Conservation (phyloP, 768 basidiomycete species). For the Phylloporus sp. region DNA sequence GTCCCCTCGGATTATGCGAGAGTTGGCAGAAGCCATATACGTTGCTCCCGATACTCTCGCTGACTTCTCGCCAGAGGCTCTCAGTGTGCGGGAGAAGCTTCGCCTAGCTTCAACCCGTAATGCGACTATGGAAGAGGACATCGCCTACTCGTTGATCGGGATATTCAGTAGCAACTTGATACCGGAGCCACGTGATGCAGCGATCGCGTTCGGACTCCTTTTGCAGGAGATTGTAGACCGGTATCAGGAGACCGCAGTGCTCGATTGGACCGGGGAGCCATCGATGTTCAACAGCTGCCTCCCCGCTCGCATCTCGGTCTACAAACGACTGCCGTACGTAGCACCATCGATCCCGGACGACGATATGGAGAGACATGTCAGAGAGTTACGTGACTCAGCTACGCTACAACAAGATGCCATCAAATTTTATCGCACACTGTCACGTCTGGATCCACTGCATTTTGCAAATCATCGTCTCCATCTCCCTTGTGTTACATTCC, state of each 20-base stretch:
- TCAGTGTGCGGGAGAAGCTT: neutral
- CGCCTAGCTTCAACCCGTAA: neutral
- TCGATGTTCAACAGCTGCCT: conserved; percentile 13
- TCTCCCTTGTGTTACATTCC: neutral
- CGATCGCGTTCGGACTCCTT: neutral
- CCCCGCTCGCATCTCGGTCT: conserved; percentile 5
- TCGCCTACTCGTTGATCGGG: neutral
- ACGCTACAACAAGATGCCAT: neutral
- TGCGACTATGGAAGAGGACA: neutral
- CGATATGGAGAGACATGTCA: neutral
- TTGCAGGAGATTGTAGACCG: conserved; percentile 8
- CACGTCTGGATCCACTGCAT: neutral
- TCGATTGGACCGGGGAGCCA: conserved; percentile 10
- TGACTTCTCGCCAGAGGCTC: neutral
- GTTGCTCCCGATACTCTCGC: neutral
- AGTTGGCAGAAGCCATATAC: neutral
- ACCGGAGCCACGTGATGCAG: neutral
- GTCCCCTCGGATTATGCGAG: neutral
- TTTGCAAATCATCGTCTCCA: neutral
- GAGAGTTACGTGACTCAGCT: neutral
- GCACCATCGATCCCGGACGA: neutral
- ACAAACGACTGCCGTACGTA: neutral
- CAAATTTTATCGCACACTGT: neutral
- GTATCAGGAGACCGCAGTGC: conserved; percentile 3
- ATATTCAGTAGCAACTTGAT: neutral